Conservation (phyloP, 2,329 filamentous ascomycete genomes). For the Ramichloridium luteum region DNA sequence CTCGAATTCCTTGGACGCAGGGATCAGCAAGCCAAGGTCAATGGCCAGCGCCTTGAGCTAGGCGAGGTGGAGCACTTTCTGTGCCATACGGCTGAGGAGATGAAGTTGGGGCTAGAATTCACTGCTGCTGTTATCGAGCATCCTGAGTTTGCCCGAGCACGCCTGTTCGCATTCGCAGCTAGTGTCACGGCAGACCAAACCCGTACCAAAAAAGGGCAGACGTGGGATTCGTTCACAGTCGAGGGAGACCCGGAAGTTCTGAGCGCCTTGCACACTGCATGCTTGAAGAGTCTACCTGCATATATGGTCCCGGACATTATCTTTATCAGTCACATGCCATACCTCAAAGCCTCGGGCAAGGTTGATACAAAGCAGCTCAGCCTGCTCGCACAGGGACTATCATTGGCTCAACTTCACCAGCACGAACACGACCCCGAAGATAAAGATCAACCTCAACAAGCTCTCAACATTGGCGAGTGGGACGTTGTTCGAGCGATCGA, state of each 20-base stretch:
- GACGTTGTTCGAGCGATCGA: no score
- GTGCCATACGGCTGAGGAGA: slow-evolving; percentile 4
- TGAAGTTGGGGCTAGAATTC: neutral
- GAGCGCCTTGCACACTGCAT: no score
- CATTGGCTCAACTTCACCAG: no score
- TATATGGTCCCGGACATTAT: slow-evolving; percentile 11
- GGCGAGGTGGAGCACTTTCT: slow-evolving; percentile 14
- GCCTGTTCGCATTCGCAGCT: slow-evolving; percentile 9
- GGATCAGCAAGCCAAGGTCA: slow-evolving; percentile 15
- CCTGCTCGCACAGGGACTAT: no score
- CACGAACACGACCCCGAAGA: no score
- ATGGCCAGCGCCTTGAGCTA: slow-evolving; percentile 15
- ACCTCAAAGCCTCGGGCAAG: slow-evolving; percentile 9
- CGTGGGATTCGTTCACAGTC: no score
- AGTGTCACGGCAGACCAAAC: no score
- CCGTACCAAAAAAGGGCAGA: no score
- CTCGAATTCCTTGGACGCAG: slow-evolving; percentile 14
- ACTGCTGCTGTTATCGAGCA: slow-evolving; percentile 10
- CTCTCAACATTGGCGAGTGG: no score
- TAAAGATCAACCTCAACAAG: no score
- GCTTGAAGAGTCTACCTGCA: no score
- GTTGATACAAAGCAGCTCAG: slow-evolving; percentile 9
- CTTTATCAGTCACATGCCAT: slow-evolving; percentile 8
- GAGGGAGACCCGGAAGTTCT: no score
- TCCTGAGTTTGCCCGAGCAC: slow-evolving; percentile 7